These are phyloP conservation scores for Sporothrix schenckii DNA, from an alignment of 2,329 filamentous ascomycete species.

Conservation along the genomic window DNA sequence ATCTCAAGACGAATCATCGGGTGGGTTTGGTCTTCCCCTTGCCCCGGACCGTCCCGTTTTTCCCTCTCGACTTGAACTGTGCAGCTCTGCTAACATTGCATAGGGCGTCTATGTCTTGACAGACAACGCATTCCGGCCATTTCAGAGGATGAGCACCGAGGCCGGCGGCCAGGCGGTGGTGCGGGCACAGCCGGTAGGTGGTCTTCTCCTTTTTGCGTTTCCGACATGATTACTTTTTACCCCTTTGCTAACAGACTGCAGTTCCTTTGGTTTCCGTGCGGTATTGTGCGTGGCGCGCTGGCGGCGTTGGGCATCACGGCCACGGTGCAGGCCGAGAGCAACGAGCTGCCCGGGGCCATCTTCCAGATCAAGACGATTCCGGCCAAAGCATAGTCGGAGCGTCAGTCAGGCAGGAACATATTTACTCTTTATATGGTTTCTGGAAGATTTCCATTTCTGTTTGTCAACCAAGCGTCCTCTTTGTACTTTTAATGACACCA, in stretches of 20 bases:
- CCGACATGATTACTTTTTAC: not conserved
- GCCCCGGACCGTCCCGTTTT: not conserved
- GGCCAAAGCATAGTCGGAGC: constrained; percentile 58
- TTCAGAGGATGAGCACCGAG: constrained; percentile 86
- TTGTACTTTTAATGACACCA: constrained; percentile 24
- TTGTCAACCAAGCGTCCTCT: constrained; percentile 7
- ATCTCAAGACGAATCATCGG: constrained; percentile 96
- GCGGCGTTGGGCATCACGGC: constrained; percentile 89
- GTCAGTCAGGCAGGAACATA: not conserved
- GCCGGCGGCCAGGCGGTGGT: constrained; percentile 71
- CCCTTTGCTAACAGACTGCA: constrained; percentile 43
- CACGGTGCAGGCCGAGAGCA: constrained; percentile 87
- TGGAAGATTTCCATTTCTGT: not conserved
- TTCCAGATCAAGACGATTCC: constrained; percentile 93
- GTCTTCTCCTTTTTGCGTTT: not conserved
- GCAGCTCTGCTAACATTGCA: constrained; percentile 27
- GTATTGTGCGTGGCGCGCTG: constrained; percentile 86
- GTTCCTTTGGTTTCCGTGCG: constrained; percentile 96
- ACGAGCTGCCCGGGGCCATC: constrained; percentile 81
- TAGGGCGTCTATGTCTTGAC: constrained; percentile 95
- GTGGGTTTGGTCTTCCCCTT: constrained; percentile 49
- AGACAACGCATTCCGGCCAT: constrained; percentile 86
- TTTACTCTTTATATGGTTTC: not conserved
- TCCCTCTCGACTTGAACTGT: not conserved
- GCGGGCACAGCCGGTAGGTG: constrained; percentile 75